A percentile compares a stretch with the other conserved stretches of the same genome.
phyloP scores from a whole-genome alignment of 202 grass and related monocot genomes.

The Panicum hallii region DNA sequence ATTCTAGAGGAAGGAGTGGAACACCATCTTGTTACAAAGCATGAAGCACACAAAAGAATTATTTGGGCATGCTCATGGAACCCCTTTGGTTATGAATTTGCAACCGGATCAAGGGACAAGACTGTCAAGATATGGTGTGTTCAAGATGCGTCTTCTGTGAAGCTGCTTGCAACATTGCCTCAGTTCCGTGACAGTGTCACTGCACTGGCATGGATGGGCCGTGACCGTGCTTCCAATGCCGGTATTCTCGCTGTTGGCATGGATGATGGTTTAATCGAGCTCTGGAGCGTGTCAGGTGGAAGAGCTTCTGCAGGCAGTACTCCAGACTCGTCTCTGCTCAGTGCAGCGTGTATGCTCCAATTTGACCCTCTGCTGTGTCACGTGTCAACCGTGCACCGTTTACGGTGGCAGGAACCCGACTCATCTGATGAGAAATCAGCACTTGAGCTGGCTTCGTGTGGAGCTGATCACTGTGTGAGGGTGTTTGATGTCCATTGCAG shows the following conservation, averaged over 20 bases:
- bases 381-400: slow-evolving; percentile 72
- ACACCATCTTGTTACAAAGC: slow-evolving; percentile 67
- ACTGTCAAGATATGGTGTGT: slow-evolving; percentile 90
- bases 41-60: slow-evolving; percentile 94
- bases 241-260: slow-evolving; percentile 79
- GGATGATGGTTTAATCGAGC: slow-evolving; percentile 92
- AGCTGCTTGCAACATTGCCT: slow-evolving; percentile 68
- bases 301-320: slow-evolving; percentile 18
- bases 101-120: slow-evolving; percentile 95
- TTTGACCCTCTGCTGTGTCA: slow-evolving; percentile 83
- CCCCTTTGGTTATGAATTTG: slow-evolving; percentile 83
- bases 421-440: slow-evolving; percentile 43
- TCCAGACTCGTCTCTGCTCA: slow-evolving; percentile 38
- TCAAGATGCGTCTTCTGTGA: slow-evolving; percentile 63
- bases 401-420: slow-evolving; percentile 64
- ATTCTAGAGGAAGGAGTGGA: slow-evolving; percentile 63
- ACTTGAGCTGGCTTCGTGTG: slow-evolving; percentile 79
- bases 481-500: slow-evolving; percentile 61
- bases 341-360: slow-evolving; percentile 52
- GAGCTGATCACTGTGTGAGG: slow-evolving; percentile 90
- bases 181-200: slow-evolving; percentile 91
- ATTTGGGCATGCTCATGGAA: slow-evolving; percentile 98
- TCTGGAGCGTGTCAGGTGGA: slow-evolving; percentile 71
- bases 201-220: slow-evolving; percentile 74
- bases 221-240: slow-evolving; percentile 57